Evolutionary conservation across 2,329 filamentous ascomycete genomes (phyloP).

Genomic region (Raffaelea albimanens): DNA sequence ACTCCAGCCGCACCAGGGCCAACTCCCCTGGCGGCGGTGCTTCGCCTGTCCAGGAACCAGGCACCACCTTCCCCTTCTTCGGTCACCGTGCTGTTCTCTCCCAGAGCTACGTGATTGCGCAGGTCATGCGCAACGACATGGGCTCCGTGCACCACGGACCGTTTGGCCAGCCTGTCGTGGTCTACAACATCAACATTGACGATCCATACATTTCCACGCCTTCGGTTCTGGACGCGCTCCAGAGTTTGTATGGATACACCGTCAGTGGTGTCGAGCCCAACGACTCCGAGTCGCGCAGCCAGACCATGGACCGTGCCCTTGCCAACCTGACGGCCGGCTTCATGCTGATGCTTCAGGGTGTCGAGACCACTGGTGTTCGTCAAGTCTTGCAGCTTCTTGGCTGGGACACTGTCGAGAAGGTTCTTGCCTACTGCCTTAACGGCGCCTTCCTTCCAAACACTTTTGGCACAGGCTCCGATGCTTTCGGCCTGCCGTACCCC

Average conservation of each 20-base stretch:
- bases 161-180: conserved; percentile 7
- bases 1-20: not conserved
- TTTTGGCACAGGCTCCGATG: conserved; percentile 16
- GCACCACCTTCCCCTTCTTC: conserved; percentile 5
- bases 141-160: conserved; percentile 6
- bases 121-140: conserved; percentile 5
- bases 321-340: conserved; percentile 12
- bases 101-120: conserved; percentile 12
- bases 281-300: not conserved
- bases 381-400: conserved; percentile 7
- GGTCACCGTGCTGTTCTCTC: conserved; percentile 13
- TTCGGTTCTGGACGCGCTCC: conserved; percentile 9
- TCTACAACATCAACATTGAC: conserved; percentile 4
- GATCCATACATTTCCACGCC: conserved; percentile 11
- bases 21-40: not conserved
- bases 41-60: not conserved
- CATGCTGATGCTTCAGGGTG: conserved; percentile 11
- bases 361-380: conserved; percentile 8
- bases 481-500: conserved; percentile 8
- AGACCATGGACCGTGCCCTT: conserved; percentile 9
- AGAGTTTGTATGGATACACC: conserved; percentile 13
- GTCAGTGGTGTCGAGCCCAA: conserved; percentile 1
- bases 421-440: conserved; percentile 11
- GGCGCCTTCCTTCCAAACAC: conserved; percentile 18
- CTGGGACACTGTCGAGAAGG: conserved; percentile 13